phyloP scores from a whole-genome alignment of 495 filamentous ascomycete species.

The Aspergillus homomorphus region DNA sequence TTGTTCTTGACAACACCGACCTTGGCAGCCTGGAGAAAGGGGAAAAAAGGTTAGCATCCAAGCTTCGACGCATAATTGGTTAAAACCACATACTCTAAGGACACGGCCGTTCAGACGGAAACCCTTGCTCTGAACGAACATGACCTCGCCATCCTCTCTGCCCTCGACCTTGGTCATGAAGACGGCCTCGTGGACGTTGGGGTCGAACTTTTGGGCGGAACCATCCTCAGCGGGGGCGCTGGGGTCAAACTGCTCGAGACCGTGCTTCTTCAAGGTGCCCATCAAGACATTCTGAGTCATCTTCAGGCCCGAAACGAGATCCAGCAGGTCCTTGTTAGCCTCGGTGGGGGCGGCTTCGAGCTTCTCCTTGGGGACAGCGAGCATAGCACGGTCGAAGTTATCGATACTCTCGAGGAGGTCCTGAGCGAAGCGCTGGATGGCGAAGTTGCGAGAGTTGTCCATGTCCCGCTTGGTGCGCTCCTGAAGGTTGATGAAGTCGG shows the following conservation, averaged over 20 bases:
- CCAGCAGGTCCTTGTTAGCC: slow-evolving; percentile 63
- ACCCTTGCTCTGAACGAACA: slow-evolving; percentile 92
- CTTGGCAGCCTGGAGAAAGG: slow-evolving; percentile 65
- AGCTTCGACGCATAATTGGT: background rate
- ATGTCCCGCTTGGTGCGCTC: slow-evolving; percentile 90
- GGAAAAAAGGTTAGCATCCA: slow-evolving; percentile 18
- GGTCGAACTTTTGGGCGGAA: slow-evolving; percentile 72
- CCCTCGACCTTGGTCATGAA: slow-evolving; percentile 82
- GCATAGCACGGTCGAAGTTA: slow-evolving; percentile 90
- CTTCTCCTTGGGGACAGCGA: slow-evolving; percentile 71
- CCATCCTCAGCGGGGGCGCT: slow-evolving; percentile 54
- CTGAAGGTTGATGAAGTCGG: slow-evolving; percentile 96
- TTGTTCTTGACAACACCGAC: slow-evolving; percentile 84
- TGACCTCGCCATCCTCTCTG: slow-evolving; percentile 87
- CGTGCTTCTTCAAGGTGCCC: slow-evolving; percentile 87
- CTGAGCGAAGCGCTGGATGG: slow-evolving; percentile 89
- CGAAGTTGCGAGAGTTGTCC: slow-evolving; percentile 81
- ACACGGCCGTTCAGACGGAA: slow-evolving; percentile 88
- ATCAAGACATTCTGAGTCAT: slow-evolving; percentile 93
- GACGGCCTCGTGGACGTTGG: slow-evolving; percentile 91
- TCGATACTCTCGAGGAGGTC: slow-evolving; percentile 93
- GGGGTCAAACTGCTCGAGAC: slow-evolving; percentile 85
- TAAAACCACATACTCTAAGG: slow-evolving; percentile 58
- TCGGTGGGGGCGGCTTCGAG: slow-evolving; percentile 48
- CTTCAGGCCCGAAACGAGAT: slow-evolving; percentile 81